Evolutionary conservation across 2,329 filamentous ascomycete genomes (phyloP).

Genomic region (Penicillium sp.): DNA sequence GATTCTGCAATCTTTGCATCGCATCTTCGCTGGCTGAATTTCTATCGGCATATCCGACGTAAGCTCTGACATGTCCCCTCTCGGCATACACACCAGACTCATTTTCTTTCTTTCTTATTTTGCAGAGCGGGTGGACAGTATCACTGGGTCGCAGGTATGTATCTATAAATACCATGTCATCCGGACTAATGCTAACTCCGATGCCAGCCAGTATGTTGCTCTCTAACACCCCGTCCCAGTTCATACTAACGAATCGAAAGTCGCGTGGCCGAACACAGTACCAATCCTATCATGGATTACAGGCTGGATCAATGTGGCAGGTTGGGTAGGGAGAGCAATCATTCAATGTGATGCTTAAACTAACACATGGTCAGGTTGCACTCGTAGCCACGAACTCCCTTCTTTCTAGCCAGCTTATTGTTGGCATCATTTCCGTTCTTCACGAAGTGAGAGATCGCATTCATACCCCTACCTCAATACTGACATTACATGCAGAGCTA

Average conservation of each 20-base stretch:
- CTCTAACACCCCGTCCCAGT: not conserved
- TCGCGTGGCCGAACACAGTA: conserved; percentile 53
- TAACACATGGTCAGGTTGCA: conserved; percentile 34
- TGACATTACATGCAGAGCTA: conserved; percentile 35
- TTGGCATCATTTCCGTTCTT: conserved; percentile 56
- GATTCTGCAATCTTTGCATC: conserved; percentile 61
- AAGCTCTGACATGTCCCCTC: conserved; percentile 2
- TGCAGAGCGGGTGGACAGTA: conserved; percentile 52
- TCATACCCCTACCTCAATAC: not conserved
- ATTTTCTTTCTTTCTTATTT: not conserved
- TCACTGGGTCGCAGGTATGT: conserved; percentile 58
- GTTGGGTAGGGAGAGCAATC: conserved; percentile 46
- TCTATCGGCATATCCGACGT: conserved; percentile 53
- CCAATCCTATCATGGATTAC: conserved; percentile 59
- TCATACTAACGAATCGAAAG: conserved; percentile 13
- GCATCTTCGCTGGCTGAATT: conserved; percentile 63
- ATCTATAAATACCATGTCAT: not conserved
- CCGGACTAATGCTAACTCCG: conserved; percentile 5
- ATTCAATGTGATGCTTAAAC: not conserved
- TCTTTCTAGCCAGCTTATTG: conserved; percentile 57
- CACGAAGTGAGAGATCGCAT: conserved; percentile 34
- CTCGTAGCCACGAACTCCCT: conserved; percentile 60
- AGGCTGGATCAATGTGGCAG: conserved; percentile 60
- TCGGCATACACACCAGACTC: not conserved
- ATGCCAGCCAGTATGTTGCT: conserved; percentile 25